These are phyloP conservation scores for Phaeolepiota aurea DNA, from an alignment of 768 basidiomycete genomes.

Conservation along the genomic window DNA sequence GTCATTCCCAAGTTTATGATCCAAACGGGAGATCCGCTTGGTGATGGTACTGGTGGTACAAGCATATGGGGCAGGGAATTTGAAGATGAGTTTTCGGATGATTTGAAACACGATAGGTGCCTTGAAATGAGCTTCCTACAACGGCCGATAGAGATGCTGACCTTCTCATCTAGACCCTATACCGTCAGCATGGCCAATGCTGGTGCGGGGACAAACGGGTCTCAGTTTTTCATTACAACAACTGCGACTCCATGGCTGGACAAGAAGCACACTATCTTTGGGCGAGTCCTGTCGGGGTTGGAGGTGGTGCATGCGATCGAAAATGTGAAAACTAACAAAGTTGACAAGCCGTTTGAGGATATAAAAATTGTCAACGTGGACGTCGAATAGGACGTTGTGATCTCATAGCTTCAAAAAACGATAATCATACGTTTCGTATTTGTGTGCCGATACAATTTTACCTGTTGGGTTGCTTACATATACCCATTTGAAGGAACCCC, in stretches of 20 bases:
- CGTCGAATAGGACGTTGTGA: slow-evolving; percentile 60
- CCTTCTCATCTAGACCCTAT: slow-evolving; percentile 59
- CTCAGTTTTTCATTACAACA: slow-evolving; percentile 97
- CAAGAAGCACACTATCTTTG: slow-evolving; percentile 89
- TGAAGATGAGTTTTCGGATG: slow-evolving; percentile 89
- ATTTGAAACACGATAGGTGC: slow-evolving; percentile 84
- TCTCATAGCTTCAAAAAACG: no score
- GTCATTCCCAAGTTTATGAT: slow-evolving; percentile 99
- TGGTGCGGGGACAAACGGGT: slow-evolving; percentile 85
- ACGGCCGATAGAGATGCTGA: neutral
- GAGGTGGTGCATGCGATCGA: slow-evolving; percentile 91
- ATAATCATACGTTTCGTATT: no score
- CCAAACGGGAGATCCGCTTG: slow-evolving; percentile 92
- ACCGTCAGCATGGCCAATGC: slow-evolving; percentile 95
- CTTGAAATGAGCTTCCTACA: neutral
- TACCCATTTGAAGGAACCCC: neutral
- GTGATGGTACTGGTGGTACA: slow-evolving; percentile 86
- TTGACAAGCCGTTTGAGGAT: slow-evolving; percentile 88
- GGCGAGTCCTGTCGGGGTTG: slow-evolving; percentile 76
- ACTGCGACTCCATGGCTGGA: slow-evolving; percentile 92
- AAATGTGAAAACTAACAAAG: slow-evolving; percentile 77
- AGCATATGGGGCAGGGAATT: slow-evolving; percentile 89
- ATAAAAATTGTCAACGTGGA: slow-evolving; percentile 84
- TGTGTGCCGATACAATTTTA: neutral
- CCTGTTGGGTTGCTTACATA: neutral